These are phyloP conservation scores for Nicotiana rustica DNA, from an alignment of 305 asterid genomes.

Conservation along the genomic window DNA sequence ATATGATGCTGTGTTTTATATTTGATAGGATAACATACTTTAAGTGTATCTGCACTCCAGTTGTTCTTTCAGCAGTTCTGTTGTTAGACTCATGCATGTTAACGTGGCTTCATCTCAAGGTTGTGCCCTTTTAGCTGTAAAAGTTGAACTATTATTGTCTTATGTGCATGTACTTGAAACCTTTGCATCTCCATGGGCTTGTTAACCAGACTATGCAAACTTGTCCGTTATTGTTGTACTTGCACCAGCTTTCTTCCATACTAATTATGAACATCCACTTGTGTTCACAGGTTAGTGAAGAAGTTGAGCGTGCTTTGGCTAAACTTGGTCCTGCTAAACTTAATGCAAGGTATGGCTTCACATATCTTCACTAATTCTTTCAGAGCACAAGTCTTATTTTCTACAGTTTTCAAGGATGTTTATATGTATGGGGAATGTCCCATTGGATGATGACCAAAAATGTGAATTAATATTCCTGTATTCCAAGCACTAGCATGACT, in stretches of 20 bases:
- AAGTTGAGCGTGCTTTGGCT: slow-evolving; percentile 97
- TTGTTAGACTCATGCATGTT: background rate
- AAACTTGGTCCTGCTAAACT: slow-evolving; percentile 79
- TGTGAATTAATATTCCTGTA: background rate
- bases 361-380: background rate
- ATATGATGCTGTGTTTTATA: background rate
- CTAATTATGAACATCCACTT: background rate
- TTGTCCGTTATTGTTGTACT: slow-evolving; percentile 4
- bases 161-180: slow-evolving; percentile 14
- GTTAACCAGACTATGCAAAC: background rate
- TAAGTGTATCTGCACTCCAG: background rate
- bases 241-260: background rate
- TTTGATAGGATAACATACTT: background rate
- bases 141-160: background rate
- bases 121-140: background rate
- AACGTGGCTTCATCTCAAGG: background rate
- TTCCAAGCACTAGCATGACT: slow-evolving; percentile 4
- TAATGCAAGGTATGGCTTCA: slow-evolving; percentile 67
- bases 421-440: background rate
- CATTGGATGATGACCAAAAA: background rate
- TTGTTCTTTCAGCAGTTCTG: background rate
- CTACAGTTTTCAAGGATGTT: background rate
- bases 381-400: background rate
- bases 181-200: slow-evolving; percentile 15
- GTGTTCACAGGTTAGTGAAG: slow-evolving; percentile 85